Evolutionary conservation across 192 early-diverging fungal species (phyloP).

Genomic region (Linderina pennispora): DNA sequence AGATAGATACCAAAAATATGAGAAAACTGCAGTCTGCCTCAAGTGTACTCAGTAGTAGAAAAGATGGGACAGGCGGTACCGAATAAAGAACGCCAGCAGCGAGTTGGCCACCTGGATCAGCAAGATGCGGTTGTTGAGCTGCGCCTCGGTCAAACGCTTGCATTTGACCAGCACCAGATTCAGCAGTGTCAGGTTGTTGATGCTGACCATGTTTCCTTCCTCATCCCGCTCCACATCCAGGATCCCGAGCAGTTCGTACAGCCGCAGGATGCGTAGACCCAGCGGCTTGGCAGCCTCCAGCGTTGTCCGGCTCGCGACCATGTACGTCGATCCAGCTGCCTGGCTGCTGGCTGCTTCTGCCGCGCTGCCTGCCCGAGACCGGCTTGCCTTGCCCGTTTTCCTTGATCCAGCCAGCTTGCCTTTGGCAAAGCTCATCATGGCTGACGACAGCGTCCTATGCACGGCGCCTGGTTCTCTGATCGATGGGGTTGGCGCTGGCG

Average conservation of each 20-base stretch:
- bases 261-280: conserved; percentile 18
- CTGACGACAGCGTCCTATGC: conserved; percentile 25
- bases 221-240: conserved; percentile 31
- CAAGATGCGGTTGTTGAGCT: conserved; percentile 54
- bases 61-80: conserved; percentile 72
- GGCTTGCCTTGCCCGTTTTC: background rate
- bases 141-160: conserved; percentile 67
- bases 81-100: conserved; percentile 68
- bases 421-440: conserved; percentile 41
- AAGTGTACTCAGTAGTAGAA: too few relatives aligned
- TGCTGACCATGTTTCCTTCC: conserved; percentile 43
- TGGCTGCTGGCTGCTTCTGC: background rate
- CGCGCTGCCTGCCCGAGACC: conserved; percentile 1
- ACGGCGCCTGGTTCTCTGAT: too few relatives aligned
- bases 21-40: too few relatives aligned
- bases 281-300: conserved; percentile 30
- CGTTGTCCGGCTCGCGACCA: conserved; percentile 33
- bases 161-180: conserved; percentile 80
- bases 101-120: conserved; percentile 63
- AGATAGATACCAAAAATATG: background rate
- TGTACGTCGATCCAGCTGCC: conserved; percentile 7
- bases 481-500: too few relatives aligned
- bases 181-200: conserved; percentile 90
- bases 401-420: conserved; percentile 13
- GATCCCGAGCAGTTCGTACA: conserved; percentile 23